Evolutionary conservation across 768 basidiomycete genomes (phyloP).

Genomic region (Amanita rubescens): DNA sequence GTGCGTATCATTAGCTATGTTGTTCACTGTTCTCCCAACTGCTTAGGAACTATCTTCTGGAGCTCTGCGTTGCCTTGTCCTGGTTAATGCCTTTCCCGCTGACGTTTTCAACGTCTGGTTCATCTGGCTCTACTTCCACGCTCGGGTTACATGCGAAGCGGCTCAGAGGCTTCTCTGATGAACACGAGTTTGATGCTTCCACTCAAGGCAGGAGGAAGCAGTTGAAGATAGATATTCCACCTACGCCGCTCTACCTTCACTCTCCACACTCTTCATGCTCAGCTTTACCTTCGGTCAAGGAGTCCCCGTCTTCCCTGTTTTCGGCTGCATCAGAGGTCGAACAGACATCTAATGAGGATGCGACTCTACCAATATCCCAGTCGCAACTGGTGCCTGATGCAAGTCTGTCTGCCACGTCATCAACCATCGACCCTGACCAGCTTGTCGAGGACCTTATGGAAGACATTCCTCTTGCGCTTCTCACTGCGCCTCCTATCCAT

Average conservation of each 20-base stretch:
- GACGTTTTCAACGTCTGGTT: not conserved
- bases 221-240: constrained; percentile 1
- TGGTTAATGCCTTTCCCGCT: not conserved
- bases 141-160: not conserved
- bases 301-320: constrained; percentile 3
- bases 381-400: not conserved
- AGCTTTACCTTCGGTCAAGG: not conserved
- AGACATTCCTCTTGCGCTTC: constrained; percentile 17
- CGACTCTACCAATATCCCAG: not conserved
- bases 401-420: not conserved
- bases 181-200: not conserved
- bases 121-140: not conserved
- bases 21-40: not conserved
- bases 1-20: not conserved
- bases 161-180: not conserved
- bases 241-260: not conserved
- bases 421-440: not conserved
- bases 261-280: not conserved
- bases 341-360: not conserved
- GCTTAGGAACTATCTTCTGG: not conserved
- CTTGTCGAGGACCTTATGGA: not conserved
- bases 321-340: not conserved
- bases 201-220: not conserved
- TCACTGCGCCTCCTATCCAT: constrained; percentile 46
- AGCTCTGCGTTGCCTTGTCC: not conserved